A percentile compares a stretch with the other conserved stretches of the same genome.
Conservation (phyloP, 129 eudicot species). For the Helichrysum umbraculigerum region DNA sequence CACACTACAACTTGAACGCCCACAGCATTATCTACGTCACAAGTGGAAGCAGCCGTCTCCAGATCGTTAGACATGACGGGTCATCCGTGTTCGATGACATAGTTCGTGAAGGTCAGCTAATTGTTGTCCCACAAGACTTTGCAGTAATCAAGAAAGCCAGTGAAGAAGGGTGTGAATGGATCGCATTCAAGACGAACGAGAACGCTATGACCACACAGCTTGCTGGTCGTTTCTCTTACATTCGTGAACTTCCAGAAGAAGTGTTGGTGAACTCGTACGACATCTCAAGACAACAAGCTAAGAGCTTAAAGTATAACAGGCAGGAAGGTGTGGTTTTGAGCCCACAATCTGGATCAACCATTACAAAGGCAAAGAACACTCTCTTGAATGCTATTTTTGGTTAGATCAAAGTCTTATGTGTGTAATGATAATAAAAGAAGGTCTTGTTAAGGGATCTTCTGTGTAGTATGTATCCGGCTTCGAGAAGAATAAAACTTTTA, state of each 20-base stretch:
- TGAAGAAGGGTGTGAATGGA: constrained; percentile 62
- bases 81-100: constrained; percentile 45
- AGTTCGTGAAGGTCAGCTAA: constrained; percentile 52
- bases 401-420: constrained; percentile 18
- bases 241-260: constrained; percentile 53
- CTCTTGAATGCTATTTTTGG: constrained; percentile 29
- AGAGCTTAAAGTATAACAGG: constrained; percentile 46
- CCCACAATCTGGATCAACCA: constrained; percentile 34
- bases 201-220: constrained; percentile 45
- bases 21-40: constrained; percentile 53
- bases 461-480: constrained; percentile 10
- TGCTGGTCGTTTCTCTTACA: constrained; percentile 55
- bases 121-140: constrained; percentile 71
- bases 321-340: constrained; percentile 55
- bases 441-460: constrained; percentile 9
- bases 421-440: constrained; percentile 7
- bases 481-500: not conserved
- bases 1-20: constrained; percentile 55
- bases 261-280: constrained; percentile 50
- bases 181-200: constrained; percentile 63
- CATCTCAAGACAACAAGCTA: constrained; percentile 56
- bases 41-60: constrained; percentile 62
- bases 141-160: constrained; percentile 63
- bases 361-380: not conserved
- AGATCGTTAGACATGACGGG: constrained; percentile 54